Conservation (phyloP, 345 rosid genomes). For the Trapa incisa region DNA sequence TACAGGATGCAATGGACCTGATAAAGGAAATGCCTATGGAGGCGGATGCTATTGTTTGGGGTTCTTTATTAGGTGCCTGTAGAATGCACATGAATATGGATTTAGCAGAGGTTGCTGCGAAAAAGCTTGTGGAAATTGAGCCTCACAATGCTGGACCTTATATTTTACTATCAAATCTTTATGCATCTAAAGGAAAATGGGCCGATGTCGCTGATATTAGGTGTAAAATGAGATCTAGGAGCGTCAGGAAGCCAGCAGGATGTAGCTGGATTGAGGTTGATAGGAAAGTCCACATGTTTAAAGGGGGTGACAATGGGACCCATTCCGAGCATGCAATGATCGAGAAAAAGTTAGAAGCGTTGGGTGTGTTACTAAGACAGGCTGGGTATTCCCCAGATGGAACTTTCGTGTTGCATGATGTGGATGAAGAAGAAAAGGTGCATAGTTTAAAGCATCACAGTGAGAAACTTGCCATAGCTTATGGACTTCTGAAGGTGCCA, state of each 20-base stretch:
- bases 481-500: conserved; percentile 62
- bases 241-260: conserved; percentile 57
- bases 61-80: conserved; percentile 70
- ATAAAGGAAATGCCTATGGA: conserved; percentile 52
- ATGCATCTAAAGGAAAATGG: conserved; percentile 61
- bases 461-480: conserved; percentile 70
- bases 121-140: conserved; percentile 48
- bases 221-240: conserved; percentile 34
- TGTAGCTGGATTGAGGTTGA: conserved; percentile 71
- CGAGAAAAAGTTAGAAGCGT: conserved; percentile 34
- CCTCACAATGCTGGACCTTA: conserved; percentile 63
- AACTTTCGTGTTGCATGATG: conserved; percentile 66
- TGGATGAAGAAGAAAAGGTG: conserved; percentile 71
- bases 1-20: conserved; percentile 51
- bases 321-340: conserved; percentile 50
- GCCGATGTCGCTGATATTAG: conserved; percentile 46
- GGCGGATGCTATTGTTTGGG: conserved; percentile 78
- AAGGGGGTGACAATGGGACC: conserved; percentile 36
- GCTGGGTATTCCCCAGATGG: conserved; percentile 68
- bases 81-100: conserved; percentile 47
- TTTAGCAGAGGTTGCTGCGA: conserved; percentile 65
- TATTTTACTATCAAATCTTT: conserved; percentile 54
- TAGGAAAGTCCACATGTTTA: conserved; percentile 59
- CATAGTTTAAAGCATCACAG: conserved; percentile 54
- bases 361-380: conserved; percentile 48